These are phyloP conservation scores for Bolboschoenoplectus hybrid DNA, from an alignment of 202 grass and related monocot species.

Conservation along the genomic window DNA sequence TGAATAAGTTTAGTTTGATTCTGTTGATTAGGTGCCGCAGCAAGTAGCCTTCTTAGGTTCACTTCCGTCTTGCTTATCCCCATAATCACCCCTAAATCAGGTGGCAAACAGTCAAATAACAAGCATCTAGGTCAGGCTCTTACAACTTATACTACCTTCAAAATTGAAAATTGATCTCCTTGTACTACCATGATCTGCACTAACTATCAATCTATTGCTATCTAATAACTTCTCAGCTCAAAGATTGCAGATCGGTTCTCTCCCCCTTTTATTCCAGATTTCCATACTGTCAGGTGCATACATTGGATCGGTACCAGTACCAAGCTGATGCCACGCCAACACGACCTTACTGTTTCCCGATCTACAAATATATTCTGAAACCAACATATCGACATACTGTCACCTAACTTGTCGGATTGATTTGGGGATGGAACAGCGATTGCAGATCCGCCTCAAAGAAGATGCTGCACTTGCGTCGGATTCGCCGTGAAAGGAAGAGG, in stretches of 20 bases:
- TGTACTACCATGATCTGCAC: neutral
- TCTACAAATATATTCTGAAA: neutral
- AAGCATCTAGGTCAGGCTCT: neutral
- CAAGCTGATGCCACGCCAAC: neutral
- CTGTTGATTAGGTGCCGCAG: constrained; percentile 71
- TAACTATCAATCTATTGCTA: neutral
- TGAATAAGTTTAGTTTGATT: constrained; percentile 91
- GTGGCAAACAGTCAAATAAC: neutral
- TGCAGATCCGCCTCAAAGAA: constrained; percentile 18
- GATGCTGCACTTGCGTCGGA: neutral
- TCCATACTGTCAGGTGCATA: neutral
- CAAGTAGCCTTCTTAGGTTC: constrained; percentile 82
- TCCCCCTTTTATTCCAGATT: neutral
- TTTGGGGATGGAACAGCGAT: neutral
- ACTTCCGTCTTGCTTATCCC: constrained; percentile 82
- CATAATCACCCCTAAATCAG: constrained; percentile 48
- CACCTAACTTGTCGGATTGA: constrained; percentile 11
- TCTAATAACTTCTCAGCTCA: neutral
- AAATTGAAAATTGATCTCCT: neutral
- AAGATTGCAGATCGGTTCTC: neutral
- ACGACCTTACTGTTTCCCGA: neutral
- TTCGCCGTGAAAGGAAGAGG: constrained; percentile 23
- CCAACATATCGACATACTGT: neutral
- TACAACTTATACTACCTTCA: neutral
- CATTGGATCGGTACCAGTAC: neutral